Base-by-base conservation (phyloP, 208 protist species). In the Acanthamoeba sp. region DNA sequence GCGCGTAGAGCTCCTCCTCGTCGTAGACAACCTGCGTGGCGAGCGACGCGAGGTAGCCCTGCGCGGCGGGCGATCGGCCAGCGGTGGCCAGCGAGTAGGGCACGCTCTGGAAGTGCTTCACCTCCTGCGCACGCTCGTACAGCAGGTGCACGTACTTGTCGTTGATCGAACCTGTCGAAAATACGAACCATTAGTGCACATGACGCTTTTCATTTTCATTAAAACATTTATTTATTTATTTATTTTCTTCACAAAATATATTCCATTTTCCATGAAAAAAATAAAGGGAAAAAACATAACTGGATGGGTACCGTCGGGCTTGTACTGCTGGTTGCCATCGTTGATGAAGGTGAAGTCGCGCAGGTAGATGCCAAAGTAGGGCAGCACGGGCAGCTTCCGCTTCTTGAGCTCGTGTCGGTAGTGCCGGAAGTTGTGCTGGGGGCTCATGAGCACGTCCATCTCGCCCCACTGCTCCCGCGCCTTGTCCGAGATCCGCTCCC, bases 261-360 rank as follows among this genome's bases (percentile, higher is more conserved):
- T n/a, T n/a, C n/a, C n/a, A n/a, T n/a, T n/a, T n/a, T n/a, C n/a
- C n/a, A n/a, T n/a, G n/a, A n/a, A n/a, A n/a, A n/a, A n/a, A n/a
- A n/a, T n/a, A n/a, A n/a, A n/a, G n/a, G n/a, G n/a, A n/a, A n/a
- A n/a, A n/a, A n/a, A n/a, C n/a, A n/a, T n/a, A n/a, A n/a, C n/a
- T n/a, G n/a, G n/a, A n/a, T n/a, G 42, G 3, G 42, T 40, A 76
- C 66, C 85, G 22, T 91, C 85, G 20, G 52, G 52, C 9, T 45
- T 3, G 85, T 91, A 91, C 2, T 34, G 85, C 42, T 69, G 57
- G 62, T 91, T 91, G 52, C 85, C 85, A 4, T 91, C 85, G 16
- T 91, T 73, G 85, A 91, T 91, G 62, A 91, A 91, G 62, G 55
- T 91, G 62, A 91, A 73, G 32, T 91, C 85, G 24, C 55, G 52